A percentile compares a stretch with the other conserved stretches of the same genome.
Conservation (phyloP, 345 rosid genomes). For the Syzygium aqueum region DNA sequence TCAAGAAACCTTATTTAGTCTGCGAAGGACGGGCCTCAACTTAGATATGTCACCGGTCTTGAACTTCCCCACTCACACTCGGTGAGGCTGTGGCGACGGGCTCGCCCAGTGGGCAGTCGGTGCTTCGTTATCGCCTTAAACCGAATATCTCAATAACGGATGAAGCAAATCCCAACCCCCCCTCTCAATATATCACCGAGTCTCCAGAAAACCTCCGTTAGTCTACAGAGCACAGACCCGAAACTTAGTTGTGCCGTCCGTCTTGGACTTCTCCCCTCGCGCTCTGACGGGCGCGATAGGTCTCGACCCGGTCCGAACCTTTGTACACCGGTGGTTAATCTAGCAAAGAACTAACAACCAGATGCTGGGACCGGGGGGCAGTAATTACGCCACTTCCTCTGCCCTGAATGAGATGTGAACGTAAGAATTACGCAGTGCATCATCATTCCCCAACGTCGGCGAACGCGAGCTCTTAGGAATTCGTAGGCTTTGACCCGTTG, state of each 20-base stretch:
- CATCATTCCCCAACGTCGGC: neutral
- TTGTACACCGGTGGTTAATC: too few relatives aligned
- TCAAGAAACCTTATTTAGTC: neutral
- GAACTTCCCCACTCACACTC: neutral
- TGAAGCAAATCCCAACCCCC: accelerated
- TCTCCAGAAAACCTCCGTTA: accelerated
- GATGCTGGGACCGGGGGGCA: too few relatives aligned
- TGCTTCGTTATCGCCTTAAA: neutral
- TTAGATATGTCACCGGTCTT: neutral
- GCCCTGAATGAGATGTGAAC: too few relatives aligned
- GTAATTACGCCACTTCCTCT: too few relatives aligned
- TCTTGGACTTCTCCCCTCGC: neutral
- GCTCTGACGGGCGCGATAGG: too few relatives aligned
- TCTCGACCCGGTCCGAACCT: neutral
- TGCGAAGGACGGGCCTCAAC: neutral
- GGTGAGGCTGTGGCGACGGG: neutral
- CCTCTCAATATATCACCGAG: accelerated
- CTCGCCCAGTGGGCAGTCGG: accelerated
- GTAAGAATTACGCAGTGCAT: neutral
- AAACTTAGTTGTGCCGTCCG: neutral
- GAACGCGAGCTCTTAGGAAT: neutral
- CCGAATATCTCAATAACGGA: neutral
- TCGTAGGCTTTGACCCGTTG: neutral
- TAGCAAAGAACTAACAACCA: too few relatives aligned
- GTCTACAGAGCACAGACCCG: neutral